Evolutionary conservation across 768 basidiomycete species (phyloP), one percentile per base, ranked within the genome.

Genomic region (Cystobasidium tubakii): DNA sequence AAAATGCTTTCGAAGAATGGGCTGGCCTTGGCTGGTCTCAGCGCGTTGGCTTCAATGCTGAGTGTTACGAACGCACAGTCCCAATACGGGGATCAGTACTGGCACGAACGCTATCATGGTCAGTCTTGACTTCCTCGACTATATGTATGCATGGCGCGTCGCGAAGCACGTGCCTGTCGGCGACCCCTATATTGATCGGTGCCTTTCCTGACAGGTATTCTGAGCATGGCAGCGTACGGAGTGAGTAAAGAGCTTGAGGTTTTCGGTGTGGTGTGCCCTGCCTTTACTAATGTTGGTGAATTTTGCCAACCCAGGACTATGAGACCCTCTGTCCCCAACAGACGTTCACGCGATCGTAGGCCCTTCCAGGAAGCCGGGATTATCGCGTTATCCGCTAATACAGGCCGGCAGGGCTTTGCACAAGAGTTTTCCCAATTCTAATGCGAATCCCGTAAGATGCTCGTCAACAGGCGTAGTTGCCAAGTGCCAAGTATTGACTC

Each of bases 351-450:
- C 63, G 71, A 42, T 64, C 36, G 0, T 31, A 50, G n/a, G 46
- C 46, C 4, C 7, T 9, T 9, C 12, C 21, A n/a, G n/a, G 12
- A 15, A 50, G 46, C 46, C 10, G 10, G 39, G 6, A 50, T 9
- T 50, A 19, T 15, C 21, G 9, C 21, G 3, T 21, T 3, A 50
- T 19, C 21, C 21, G 46, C 46, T 50, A 19, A 50, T 19, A 21
- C 3, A 15, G 4, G 3, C 9, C 29, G 2, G 29, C 29, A 60
- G 57, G 4, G 33, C 64, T 0, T 67, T 78, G 1, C 21, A 39
- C 21, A 33, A 65, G 23, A 74, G 74, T 4, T 78, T 78, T 73
- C 78, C 78, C 1, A 67, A 76, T 53, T 74, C 73, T 39, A 75
- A 74, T 1, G 73, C 67, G 2, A 62, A 33, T 39, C 55, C 29